Evolutionary conservation across 805 yeast species (phyloP), one percentile per base, ranked within the genome.

Genomic region (Ogataea ganodermae): DNA sequence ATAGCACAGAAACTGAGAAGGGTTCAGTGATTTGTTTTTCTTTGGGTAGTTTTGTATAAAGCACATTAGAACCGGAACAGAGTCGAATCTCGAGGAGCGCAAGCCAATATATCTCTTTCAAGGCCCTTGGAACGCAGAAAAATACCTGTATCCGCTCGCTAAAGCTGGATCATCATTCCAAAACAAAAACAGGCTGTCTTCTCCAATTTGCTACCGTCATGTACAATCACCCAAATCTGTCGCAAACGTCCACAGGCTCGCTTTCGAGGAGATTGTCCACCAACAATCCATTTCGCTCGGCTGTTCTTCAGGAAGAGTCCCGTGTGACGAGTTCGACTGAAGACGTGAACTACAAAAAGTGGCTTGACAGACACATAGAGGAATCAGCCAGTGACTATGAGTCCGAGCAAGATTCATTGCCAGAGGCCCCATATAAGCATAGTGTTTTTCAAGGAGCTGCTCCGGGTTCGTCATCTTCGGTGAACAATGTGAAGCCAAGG

Each of bases 241-340:
- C 71, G 9, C 52, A 54, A 12, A 50, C 66, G 1, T 64, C 70
- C 9, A 54, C 61, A 54, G 78, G 80, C 1, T 68, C 72, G 0
- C 53, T 58, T 14, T 53, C 60, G 1, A 62, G 78, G 56, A 62
- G 81, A 52, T 66, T 82, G 44, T 83, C 90, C 6, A 71, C 82
- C 2, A 83, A 83, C 62, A 86, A 86, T 56, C 92, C 92, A n/a
- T 86, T 86, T 65, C 75, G 92, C 59, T 71, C 72, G 46, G 74
- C 73, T 6, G 59, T 72, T 23, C 41, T 66, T 3, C 66, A 63
- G 41, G 69, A 66, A 31, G 70, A 65, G 44, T 52, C 61, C 8
- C 56, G 44, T 35, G 36, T 38, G 10, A 41, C 28, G 6, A 16
- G 21, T 27, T 41, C 35, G 50, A 42, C 36, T 59, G 66, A 55